Base-by-base conservation (phyloP, 2,329 filamentous ascomycete genomes). In the Colletotrichum incanum region DNA sequence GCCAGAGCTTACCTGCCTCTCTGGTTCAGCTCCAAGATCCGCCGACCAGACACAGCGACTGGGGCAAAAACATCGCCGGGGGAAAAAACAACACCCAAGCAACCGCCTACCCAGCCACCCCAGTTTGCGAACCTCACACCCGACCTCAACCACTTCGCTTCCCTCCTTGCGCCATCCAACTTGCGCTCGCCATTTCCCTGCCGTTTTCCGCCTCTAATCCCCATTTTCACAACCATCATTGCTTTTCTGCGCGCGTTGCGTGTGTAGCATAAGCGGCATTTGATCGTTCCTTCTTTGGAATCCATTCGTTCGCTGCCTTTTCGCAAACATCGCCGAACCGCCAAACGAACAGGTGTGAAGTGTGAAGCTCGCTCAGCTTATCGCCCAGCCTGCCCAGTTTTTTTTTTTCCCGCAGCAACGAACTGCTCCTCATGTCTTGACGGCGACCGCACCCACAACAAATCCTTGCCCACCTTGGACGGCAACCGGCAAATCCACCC, bases 391-490 rank as follows among this genome's bases (percentile, higher is more conserved):
- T 47, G 69, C 65, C 69, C 69, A 64, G 59, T 67, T 71, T 71
- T 72, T 65, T 31, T 67, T 68, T 45, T 20, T 52, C 52, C 59
- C 54, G 69, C 69, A 69, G 69, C 60, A 72, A 72, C 65, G 69
- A 64, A 72, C 65, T 37, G 69, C 69, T 69, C 52, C 69, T 72
- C 58, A 69, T 72, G 69, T 72, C 69, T 72, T 72, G 69, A 64
- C 65, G 59, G 69, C 59, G 59, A 72, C 67, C 39, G 59, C 69
- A 72, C 69, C 69, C 69, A 72, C 69, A 71, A 56, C 59, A 69
- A 72, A 72, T 59, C 71, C 71, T 65, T 73, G 71, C 54, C 68
- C 68, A 56, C 71, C 68, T 71, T 52, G 58, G 65, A 67, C 68
- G 63, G 63, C 68, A 63, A 39, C 65, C 37, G 37, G 65, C 47